Evolutionary conservation across 345 rosid species (phyloP), one percentile per base, ranked within the genome.

Genomic region (Carallia brachiata): DNA sequence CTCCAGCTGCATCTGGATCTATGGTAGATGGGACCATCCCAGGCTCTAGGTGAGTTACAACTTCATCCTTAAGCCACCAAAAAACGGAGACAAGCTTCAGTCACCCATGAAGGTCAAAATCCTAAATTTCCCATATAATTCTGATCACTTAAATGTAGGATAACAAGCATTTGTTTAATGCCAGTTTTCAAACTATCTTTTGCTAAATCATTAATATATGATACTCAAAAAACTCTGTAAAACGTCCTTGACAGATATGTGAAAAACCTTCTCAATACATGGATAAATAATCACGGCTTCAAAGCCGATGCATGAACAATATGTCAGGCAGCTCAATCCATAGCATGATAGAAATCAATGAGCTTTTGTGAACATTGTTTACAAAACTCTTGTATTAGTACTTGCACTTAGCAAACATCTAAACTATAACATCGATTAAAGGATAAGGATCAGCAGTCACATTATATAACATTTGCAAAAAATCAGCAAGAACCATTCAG

Each of bases 11-110:
- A 82, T 95, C 97, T 12, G 99, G 99, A 75, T 95, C 99, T 64
- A 92, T 72, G 5, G 97, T 95, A 12, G 97, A 95, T 6, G 97
- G 99, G 60, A 95, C 87, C 97, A 91, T 95, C 68, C 97, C 86
- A 66, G 97, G 97, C 52, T 92, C 97, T 83, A 92, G 79, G 83
- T 95, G 99, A 55, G 99, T 97, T 65, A 90, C 68, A 34, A 95
- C 97, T 87, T 95, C 99, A 56, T 95, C 99, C 99, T 95, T 84
- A 52, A 47, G 66, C 47, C 52, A 23, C 48, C 64, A 81, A 54
- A 59, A 65, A 62, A 65, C 56, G 32, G 27, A 67, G 56, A 63
- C 37, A 37, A 57, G 31, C 6, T 54, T 50, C 54, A 52, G 54
- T 15, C 4, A 4, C 8, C 52, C 61, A n/a, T 37, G 23, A 17